Percentiles rank a stretch among this genome's conserved stretches.
phyloP scores from a whole-genome alignment of 352 stramenopile species.

The Phytophthora quininea region DNA sequence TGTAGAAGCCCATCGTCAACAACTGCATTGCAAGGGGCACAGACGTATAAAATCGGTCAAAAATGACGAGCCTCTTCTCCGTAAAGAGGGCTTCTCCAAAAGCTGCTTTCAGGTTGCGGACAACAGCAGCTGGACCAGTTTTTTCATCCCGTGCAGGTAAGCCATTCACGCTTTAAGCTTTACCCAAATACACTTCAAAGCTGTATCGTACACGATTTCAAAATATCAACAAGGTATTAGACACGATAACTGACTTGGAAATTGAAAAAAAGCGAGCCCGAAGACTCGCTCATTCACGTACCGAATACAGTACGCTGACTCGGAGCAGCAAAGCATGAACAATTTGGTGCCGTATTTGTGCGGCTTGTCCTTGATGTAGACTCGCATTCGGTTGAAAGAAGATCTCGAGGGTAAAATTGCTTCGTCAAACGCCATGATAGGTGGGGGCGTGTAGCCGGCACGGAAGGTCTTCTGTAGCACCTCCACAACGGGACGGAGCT shows the following conservation, averaged over 20 bases:
- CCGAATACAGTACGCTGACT: not conserved
- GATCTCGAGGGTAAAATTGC: not conserved
- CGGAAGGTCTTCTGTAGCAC: constrained; percentile 7
- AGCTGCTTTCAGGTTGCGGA: not conserved
- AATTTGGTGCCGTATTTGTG: constrained; percentile 1
- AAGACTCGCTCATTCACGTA: not conserved
- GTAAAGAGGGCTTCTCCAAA: not conserved
- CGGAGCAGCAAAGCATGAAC: constrained; percentile 11
- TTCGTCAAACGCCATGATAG: constrained; percentile 2
- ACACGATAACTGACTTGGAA: constrained; percentile 2
- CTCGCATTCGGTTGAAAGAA: constrained; percentile 1
- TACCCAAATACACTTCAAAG: constrained; percentile 6
- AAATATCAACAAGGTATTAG: not conserved
- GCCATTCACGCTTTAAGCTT: not conserved
- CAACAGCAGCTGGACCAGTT: not conserved
- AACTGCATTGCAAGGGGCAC: constrained; percentile 7
- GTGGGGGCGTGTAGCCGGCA: not conserved
- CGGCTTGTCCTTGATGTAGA: not conserved
- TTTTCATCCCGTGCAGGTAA: not conserved
- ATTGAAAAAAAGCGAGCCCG: not conserved
- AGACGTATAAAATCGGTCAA: constrained; percentile 5
- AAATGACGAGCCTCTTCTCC: constrained; percentile 6
- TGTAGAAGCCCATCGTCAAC: constrained; percentile 11
- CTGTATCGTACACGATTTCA: constrained; percentile 7
- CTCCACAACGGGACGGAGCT: constrained; percentile 4